Evolutionary conservation across 768 basidiomycete species (phyloP).

Genomic region (Russula brevipes): DNA sequence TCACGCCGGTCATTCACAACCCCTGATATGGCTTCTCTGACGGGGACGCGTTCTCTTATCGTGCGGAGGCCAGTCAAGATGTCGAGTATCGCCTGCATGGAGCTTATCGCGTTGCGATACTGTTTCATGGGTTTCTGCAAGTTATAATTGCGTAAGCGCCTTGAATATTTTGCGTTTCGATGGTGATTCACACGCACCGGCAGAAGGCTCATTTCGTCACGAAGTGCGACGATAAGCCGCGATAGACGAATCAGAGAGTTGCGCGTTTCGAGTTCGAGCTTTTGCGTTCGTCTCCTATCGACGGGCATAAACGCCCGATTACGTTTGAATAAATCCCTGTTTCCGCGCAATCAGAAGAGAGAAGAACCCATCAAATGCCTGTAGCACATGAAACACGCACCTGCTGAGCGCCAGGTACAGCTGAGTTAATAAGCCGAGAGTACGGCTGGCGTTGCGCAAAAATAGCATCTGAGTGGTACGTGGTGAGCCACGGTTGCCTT

Average conservation of each 20-base stretch:
- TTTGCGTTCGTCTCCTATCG: constrained; percentile 36
- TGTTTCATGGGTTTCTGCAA: constrained; percentile 43
- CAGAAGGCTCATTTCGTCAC: constrained; percentile 44
- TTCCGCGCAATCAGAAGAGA: not conserved
- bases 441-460: constrained; percentile 37
- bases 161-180: not conserved
- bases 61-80: constrained; percentile 43
- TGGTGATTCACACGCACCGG: constrained; percentile 34
- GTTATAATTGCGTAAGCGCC: not conserved
- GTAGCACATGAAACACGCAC: constrained; percentile 29
- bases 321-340: constrained; percentile 29
- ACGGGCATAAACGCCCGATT: constrained; percentile 26
- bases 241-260: constrained; percentile 38
- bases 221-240: constrained; percentile 39
- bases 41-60: constrained; percentile 44
- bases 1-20: constrained; percentile 41
- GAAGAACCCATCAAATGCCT: not conserved
- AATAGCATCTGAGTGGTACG: constrained; percentile 37
- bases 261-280: constrained; percentile 41
- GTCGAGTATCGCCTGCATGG: constrained; percentile 41
- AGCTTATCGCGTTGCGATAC: constrained; percentile 37
- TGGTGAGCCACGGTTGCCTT: not conserved
- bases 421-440: constrained; percentile 38
- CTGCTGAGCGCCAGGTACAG: constrained; percentile 42
- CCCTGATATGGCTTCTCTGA: constrained; percentile 38